A percentile compares a stretch with the other conserved stretches of the same genome.
phyloP scores from a whole-genome alignment of 2,329 filamentous ascomycete genomes.

The Escovopsis sp. region DNA sequence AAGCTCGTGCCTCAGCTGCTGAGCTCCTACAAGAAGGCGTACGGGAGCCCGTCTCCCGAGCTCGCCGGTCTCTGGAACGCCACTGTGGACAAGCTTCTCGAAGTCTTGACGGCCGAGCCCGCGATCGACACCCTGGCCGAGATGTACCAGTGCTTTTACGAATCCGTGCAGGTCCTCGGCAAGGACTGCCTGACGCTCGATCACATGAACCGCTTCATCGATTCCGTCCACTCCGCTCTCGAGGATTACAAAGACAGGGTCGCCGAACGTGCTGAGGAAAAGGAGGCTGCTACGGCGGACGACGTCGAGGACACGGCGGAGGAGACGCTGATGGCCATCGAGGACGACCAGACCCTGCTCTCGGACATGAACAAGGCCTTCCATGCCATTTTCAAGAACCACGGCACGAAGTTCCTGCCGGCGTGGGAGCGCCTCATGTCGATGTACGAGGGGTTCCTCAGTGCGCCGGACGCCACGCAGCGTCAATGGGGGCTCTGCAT shows the following conservation, averaged over 20 bases:
- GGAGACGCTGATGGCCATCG: slow-evolving; percentile 77
- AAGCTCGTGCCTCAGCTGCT: slow-evolving; percentile 88
- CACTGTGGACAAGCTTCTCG: slow-evolving; percentile 80
- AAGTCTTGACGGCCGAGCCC: slow-evolving; percentile 84
- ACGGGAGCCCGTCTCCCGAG: slow-evolving; percentile 64
- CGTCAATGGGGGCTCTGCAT: slow-evolving; percentile 98
- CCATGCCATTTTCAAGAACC: slow-evolving; percentile 97
- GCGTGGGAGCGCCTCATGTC: slow-evolving; percentile 75
- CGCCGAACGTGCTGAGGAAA: slow-evolving; percentile 67
- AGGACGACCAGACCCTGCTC: slow-evolving; percentile 90
- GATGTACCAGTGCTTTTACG: slow-evolving; percentile 99
- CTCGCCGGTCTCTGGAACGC: slow-evolving; percentile 70
- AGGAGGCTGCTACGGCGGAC: slow-evolving; percentile 54
- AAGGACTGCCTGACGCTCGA: slow-evolving; percentile 62
- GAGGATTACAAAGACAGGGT: slow-evolving; percentile 89
- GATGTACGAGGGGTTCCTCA: slow-evolving; percentile 76
- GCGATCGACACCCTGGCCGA: slow-evolving; percentile 92
- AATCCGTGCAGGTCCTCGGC: slow-evolving; percentile 87
- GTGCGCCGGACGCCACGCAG: slow-evolving; percentile 70
- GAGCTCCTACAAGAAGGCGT: slow-evolving; percentile 85
- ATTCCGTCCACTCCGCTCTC: slow-evolving; percentile 68
- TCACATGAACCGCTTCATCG: slow-evolving; percentile 79
- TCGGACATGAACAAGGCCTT: slow-evolving; percentile 99
- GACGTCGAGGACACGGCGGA: slow-evolving; percentile 85
- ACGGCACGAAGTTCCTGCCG: slow-evolving; percentile 68